A percentile compares a stretch with the other conserved stretches of the same genome.
Evolutionary conservation across 345 rosid genomes (phyloP).

Genomic region (Eucalyptus camaldulensis): DNA sequence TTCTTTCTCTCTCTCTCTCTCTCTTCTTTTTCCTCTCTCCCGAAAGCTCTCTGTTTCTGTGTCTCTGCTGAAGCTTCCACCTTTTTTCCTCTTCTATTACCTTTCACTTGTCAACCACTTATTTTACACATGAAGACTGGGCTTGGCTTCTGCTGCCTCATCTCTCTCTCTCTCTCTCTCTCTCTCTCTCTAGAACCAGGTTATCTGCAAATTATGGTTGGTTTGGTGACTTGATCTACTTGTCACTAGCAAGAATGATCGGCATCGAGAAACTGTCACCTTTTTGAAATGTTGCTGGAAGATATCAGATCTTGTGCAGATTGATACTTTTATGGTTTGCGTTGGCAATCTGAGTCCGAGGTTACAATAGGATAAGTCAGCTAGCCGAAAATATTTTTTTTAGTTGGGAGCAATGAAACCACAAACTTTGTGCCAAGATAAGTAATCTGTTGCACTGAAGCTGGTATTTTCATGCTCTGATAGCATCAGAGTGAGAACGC

Average conservation of each 20-base stretch:
- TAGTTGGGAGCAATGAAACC: neutral
- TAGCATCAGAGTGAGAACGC: neutral
- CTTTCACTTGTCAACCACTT: no score
- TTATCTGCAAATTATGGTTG: neutral
- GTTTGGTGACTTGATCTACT: neutral
- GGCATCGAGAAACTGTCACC: no score
- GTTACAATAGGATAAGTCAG: neutral
- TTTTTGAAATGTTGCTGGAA: no score
- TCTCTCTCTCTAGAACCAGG: neutral
- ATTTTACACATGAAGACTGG: neutral
- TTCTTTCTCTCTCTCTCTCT: no score
- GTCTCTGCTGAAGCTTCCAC: no score
- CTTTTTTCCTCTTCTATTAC: no score
- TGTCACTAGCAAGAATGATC: no score
- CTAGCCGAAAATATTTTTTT: neutral
- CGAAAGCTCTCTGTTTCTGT: no score
- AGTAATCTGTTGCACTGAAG: neutral
- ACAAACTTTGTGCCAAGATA: neutral
- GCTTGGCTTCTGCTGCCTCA: neutral
- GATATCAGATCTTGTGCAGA: no score
- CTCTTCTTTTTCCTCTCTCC: no score
- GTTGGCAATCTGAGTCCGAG: neutral
- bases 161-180: neutral
- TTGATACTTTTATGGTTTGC: no score
- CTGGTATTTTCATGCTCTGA: neutral